Conservation (phyloP, 257 asterid species). For the Solanum virginianum region DNA sequence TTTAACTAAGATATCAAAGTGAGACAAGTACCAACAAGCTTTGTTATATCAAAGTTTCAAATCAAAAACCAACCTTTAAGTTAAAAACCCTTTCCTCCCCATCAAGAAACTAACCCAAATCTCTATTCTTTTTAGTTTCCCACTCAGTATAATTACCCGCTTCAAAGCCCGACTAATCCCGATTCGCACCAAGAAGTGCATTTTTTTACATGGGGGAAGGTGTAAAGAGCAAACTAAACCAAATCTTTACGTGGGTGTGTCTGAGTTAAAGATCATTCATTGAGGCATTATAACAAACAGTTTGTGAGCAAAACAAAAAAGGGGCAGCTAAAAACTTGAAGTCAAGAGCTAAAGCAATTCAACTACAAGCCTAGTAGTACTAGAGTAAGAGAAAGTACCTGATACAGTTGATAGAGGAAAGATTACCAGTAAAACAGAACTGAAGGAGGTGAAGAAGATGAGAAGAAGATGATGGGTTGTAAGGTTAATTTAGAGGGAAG, state of each 20-base stretch:
- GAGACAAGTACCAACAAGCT: neutral
- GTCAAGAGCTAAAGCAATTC: neutral
- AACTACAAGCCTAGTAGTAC: neutral
- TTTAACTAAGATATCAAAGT: neutral
- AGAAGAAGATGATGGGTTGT: neutral
- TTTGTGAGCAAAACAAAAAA: neutral
- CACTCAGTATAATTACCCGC: neutral
- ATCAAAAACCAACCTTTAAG: neutral
- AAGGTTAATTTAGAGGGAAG: conserved; percentile 32
- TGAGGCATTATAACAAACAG: neutral
- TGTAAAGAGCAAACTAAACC: neutral
- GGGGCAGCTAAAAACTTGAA: neutral
- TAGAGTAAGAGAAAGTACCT: neutral
- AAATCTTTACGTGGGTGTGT: neutral
- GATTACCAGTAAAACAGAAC: neutral
- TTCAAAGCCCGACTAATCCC: neutral
- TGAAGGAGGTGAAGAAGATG: neutral
- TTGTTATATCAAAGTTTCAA: neutral
- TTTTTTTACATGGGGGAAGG: neutral
- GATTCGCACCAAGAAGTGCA: neutral
- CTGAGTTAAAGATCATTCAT: neutral
- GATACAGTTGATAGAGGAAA: neutral
- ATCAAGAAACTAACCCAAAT: neutral
- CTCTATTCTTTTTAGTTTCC: neutral
- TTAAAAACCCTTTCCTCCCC: neutral